Evolutionary conservation across 495 filamentous ascomycete genomes (phyloP).

Genomic region (Aspergillus heteromorphus): DNA sequence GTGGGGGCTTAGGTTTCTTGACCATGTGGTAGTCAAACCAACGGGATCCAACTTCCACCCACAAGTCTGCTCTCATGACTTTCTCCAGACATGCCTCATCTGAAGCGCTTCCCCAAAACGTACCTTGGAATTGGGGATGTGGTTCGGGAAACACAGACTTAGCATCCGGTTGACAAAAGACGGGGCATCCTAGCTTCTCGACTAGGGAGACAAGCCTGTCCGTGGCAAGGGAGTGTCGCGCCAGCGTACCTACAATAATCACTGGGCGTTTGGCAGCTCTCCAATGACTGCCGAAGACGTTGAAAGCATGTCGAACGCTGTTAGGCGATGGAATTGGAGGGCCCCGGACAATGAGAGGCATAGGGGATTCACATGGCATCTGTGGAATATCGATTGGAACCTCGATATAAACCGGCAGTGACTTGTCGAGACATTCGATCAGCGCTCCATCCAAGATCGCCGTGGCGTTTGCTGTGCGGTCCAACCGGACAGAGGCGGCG

Average conservation of each 20-base stretch:
- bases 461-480: background rate
- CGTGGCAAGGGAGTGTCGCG: background rate
- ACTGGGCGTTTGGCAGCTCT: background rate
- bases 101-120: conserved; percentile 7
- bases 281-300: background rate
- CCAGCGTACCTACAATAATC: conserved; percentile 3
- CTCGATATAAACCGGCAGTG: conserved; percentile 8
- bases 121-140: conserved; percentile 9
- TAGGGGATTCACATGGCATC: background rate
- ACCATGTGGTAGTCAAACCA: conserved; percentile 10
- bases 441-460: background rate
- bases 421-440: background rate
- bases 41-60: conserved; percentile 10
- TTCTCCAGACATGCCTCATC: background rate
- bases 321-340: background rate
- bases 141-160: conserved; percentile 7
- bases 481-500: background rate
- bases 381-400: background rate
- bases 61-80: conserved; percentile 8
- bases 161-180: conserved; percentile 11
- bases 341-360: background rate
- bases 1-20: background rate
- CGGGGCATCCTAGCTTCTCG: conserved; percentile 8
- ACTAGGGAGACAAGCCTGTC: background rate
- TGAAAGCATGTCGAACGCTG: background rate